These are phyloP conservation scores for Oropetium thomaeum DNA, from an alignment of 176 grass and related monocot genomes.

Conservation along the genomic window DNA sequence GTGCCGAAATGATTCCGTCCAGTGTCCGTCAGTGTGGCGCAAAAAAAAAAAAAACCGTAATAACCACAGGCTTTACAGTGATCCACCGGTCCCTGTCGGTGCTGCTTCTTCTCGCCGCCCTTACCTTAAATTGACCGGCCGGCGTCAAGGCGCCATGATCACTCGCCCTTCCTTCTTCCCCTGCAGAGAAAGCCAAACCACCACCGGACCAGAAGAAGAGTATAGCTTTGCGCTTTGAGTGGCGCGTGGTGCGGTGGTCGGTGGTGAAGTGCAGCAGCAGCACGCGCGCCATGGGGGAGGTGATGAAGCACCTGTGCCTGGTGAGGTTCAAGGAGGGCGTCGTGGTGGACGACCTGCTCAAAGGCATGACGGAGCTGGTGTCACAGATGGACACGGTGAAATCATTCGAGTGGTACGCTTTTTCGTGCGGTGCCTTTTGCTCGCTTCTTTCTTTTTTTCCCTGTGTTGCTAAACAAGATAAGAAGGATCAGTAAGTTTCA, in stretches of 20 bases:
- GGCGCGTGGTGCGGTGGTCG: neutral
- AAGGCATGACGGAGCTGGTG: conserved; percentile 40
- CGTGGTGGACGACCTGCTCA: conserved; percentile 42
- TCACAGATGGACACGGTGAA: conserved; percentile 49
- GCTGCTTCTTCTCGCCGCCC: no score
- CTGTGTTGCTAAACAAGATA: neutral
- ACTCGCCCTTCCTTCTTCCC: no score
- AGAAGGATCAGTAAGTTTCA: neutral
- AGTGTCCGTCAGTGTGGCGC: neutral
- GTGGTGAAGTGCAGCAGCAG: no score
- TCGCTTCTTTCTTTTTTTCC: neutral
- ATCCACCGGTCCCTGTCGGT: conserved; percentile 27
- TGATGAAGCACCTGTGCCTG: conserved; percentile 61
- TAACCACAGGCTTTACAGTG: neutral
- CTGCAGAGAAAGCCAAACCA: no score
- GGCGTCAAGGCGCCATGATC: no score
- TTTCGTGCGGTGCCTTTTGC: neutral
- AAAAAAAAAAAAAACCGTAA: neutral
- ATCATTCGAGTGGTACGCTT: conserved; percentile 66
- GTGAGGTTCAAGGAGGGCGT: conserved; percentile 59
- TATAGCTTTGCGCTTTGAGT: neutral
- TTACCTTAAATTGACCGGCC: no score
- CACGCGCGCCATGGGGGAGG: conserved; percentile 50
- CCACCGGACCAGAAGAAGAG: no score
- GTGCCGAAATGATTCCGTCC: conserved; percentile 41